These are phyloP conservation scores for Schwanniomyces yamadae DNA, from an alignment of 805 yeast species.

Conservation along the genomic window DNA sequence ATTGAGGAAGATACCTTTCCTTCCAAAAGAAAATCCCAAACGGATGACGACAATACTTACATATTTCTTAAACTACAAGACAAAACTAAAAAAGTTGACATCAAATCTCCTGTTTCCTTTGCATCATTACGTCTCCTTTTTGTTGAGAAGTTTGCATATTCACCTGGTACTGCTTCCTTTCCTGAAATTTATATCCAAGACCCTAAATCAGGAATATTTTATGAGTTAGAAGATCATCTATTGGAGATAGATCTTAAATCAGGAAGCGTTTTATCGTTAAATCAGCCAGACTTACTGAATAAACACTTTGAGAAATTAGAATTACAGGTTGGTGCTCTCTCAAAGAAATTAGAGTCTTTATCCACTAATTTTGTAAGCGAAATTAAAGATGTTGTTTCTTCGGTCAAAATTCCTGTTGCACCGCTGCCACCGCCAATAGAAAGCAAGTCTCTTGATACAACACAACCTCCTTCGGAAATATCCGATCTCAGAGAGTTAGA, in stretches of 20 bases:
- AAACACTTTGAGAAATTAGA: slow-evolving; percentile 20
- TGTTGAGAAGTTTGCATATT: slow-evolving; percentile 83
- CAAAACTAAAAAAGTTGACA: slow-evolving; percentile 53
- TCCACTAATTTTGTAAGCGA: slow-evolving; percentile 13
- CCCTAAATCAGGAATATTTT: slow-evolving; percentile 55
- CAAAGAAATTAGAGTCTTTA: slow-evolving; percentile 16
- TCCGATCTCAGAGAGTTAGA: slow-evolving; percentile 28
- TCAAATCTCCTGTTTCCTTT: slow-evolving; percentile 46
- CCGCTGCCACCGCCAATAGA: slow-evolving; percentile 11
- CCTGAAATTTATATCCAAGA: slow-evolving; percentile 81
- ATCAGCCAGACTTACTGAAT: slow-evolving; percentile 40
- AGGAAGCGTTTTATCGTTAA: slow-evolving; percentile 60
- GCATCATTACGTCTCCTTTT: slow-evolving; percentile 66
- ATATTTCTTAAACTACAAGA: slow-evolving; percentile 53
- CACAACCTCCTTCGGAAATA: background rate
- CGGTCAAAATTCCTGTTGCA: slow-evolving; percentile 19
- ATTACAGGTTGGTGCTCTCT: slow-evolving; percentile 15
- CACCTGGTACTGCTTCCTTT: slow-evolving; percentile 67
- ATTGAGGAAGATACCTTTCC: background rate
- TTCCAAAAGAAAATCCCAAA: background rate
- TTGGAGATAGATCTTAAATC: slow-evolving; percentile 53
- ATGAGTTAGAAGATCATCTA: slow-evolving; percentile 74
- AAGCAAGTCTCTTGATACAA: background rate
- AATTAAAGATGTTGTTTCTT: slow-evolving; percentile 17
- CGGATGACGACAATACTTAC: slow-evolving; percentile 2